These are phyloP conservation scores for Secale cereale DNA, from an alignment of 176 grass and related monocot species.

Conservation along the genomic window DNA sequence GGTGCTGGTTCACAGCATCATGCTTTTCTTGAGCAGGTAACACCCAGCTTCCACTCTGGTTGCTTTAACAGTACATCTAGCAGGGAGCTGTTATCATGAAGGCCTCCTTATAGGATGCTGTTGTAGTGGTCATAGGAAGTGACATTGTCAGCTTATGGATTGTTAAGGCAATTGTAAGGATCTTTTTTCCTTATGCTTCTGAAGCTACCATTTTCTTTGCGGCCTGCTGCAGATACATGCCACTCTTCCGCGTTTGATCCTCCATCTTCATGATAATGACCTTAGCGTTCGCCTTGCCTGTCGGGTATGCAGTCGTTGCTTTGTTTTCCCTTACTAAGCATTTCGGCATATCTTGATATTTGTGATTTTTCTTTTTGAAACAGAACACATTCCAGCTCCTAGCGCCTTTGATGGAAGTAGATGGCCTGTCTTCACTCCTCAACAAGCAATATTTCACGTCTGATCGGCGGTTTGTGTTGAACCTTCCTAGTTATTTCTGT, in stretches of 20 bases:
- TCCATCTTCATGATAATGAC: constrained; percentile 59
- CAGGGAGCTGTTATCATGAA: constrained; percentile 2
- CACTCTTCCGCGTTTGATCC: constrained; percentile 59
- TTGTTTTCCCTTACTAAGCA: background rate
- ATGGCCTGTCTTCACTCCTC: constrained; percentile 61
- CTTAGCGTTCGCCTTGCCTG: constrained; percentile 73
- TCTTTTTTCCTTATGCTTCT: constrained; percentile 5
- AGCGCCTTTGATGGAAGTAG: constrained; percentile 75
- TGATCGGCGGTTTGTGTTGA: constrained; percentile 71
- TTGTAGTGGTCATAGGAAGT: constrained; percentile 11
- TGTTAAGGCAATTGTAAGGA: constrained; percentile 17
- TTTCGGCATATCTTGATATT: constrained; percentile 20
- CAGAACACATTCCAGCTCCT: constrained; percentile 87
- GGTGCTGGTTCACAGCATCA: constrained; percentile 73
- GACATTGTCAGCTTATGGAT: constrained; percentile 11
- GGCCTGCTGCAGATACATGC: constrained; percentile 45
- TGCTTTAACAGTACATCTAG: constrained; percentile 13
- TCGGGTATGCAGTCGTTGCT: constrained; percentile 37
- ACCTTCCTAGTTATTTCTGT: constrained; percentile 33
- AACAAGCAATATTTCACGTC: constrained; percentile 87
- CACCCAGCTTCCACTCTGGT: constrained; percentile 11
- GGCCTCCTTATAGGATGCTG: constrained; percentile 1
- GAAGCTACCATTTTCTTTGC: background rate
- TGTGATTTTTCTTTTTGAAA: constrained; percentile 25
- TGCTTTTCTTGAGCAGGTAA: constrained; percentile 97